phyloP scores from a whole-genome alignment of 2,329 filamentous ascomycete species.

The Kalmusia sp. region DNA sequence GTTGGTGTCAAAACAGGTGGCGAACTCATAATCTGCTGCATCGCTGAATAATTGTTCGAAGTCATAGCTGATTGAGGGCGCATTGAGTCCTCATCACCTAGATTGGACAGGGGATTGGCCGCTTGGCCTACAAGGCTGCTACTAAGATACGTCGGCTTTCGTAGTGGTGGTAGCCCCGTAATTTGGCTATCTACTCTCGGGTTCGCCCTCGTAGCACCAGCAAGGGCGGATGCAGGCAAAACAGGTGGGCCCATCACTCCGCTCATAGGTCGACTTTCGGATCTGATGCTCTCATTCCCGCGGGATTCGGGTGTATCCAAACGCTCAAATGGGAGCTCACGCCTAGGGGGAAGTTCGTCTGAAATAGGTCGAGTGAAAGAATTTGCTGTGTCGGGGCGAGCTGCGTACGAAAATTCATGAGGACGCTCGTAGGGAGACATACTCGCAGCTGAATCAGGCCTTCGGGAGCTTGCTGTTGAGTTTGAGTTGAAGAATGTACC shows the following conservation, averaged over 20 bases:
- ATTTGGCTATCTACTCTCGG: conserved; percentile 26
- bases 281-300: conserved; percentile 27
- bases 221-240: conserved; percentile 30
- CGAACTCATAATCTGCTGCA: conserved; percentile 10
- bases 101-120: conserved; percentile 9
- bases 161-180: conserved; percentile 44
- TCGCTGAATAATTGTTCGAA: conserved; percentile 12
- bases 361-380: conserved; percentile 24
- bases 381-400: conserved; percentile 27
- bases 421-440: not conserved
- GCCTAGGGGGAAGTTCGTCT: conserved; percentile 41
- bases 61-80: conserved; percentile 6
- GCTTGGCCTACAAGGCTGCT: conserved; percentile 11
- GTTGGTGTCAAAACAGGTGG: conserved; percentile 19
- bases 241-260: conserved; percentile 41
- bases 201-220: conserved; percentile 23
- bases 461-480: conserved; percentile 32
- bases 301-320: conserved; percentile 35
- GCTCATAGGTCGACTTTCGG: conserved; percentile 32
- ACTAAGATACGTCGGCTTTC: conserved; percentile 39
- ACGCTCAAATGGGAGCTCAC: conserved; percentile 50
- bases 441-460: conserved; percentile 31
- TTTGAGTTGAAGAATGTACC: conserved; percentile 19
- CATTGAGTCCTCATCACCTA: conserved; percentile 3
- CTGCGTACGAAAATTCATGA: not conserved